Conservation (phyloP, 345 rosid species). For the Tarenaya hassleriana region DNA sequence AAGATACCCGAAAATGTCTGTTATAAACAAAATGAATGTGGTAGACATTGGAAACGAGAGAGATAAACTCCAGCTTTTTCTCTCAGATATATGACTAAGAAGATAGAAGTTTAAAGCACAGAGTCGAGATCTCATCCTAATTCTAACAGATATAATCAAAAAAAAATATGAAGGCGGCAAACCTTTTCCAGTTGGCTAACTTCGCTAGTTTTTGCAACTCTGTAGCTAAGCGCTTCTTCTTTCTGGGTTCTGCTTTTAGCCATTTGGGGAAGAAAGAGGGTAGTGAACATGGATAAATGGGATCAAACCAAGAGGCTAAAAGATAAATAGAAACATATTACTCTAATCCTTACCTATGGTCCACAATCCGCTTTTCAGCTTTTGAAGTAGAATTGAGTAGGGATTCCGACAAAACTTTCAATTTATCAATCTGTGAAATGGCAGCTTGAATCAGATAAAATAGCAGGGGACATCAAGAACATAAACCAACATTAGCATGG, state of each 20-base stretch:
- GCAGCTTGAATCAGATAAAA: constrained; percentile 1
- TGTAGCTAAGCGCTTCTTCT: constrained; percentile 79
- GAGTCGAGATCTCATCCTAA: background rate
- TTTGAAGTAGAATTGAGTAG: constrained; percentile 61
- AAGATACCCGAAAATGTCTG: constrained; percentile 1
- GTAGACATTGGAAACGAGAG: no score
- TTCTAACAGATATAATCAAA: background rate
- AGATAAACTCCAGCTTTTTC: no score
- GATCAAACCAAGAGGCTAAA: constrained; percentile 1
- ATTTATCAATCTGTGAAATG: constrained; percentile 63
- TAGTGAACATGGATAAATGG: constrained; percentile 8
- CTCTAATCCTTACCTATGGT: constrained; percentile 53
- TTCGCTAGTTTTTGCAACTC: constrained; percentile 66
- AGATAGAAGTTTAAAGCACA: constrained; percentile 3
- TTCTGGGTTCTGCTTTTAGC: constrained; percentile 58
- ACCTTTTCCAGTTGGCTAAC: constrained; percentile 82
- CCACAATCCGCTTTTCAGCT: constrained; percentile 72
- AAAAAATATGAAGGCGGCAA: constrained; percentile 15
- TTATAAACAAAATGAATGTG: no score
- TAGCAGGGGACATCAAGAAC: background rate
- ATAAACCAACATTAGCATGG: constrained; percentile 1
- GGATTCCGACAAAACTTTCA: constrained; percentile 78
- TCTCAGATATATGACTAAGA: background rate
- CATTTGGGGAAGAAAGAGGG: constrained; percentile 1
- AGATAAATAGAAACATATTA: background rate